These are phyloP conservation scores for Naganishia friedmannii DNA, from an alignment of 768 basidiomycete genomes.

Conservation along the genomic window DNA sequence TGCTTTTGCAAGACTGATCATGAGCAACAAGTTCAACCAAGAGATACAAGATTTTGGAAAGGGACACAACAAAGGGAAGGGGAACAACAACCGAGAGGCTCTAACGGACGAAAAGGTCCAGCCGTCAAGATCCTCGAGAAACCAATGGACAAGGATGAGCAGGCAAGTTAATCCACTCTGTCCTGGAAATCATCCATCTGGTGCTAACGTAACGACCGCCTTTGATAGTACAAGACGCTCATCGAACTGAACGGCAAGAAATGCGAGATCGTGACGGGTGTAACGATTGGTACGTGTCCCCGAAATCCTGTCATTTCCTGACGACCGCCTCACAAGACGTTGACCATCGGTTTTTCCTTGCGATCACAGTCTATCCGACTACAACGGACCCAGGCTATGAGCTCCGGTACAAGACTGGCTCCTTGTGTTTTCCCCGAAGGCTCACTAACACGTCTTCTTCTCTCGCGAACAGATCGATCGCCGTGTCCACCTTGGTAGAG, in stretches of 20 bases:
- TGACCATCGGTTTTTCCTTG: neutral
- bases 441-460: neutral
- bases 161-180: constrained; percentile 35
- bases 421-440: neutral
- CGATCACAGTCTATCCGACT: constrained; percentile 43
- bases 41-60: constrained; percentile 5
- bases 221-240: constrained; percentile 72
- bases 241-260: constrained; percentile 77
- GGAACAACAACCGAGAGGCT: neutral
- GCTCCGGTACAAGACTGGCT: constrained; percentile 36
- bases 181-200: too few species aligned
- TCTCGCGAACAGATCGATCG: constrained; percentile 43
- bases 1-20: constrained; percentile 1
- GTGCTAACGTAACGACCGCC: neutral
- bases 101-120: constrained; percentile 33
- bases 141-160: constrained; percentile 69
- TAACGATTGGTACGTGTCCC: constrained; percentile 66
- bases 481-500: constrained; percentile 43
- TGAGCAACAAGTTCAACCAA: constrained; percentile 2
- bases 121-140: constrained; percentile 84
- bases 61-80: neutral
- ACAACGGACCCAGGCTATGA: constrained; percentile 50
- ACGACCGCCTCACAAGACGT: neutral
- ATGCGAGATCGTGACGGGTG: constrained; percentile 90
- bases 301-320: too few species aligned